Conservation (phyloP, 768 basidiomycete species). For the Candolleomyces efflorescens region DNA sequence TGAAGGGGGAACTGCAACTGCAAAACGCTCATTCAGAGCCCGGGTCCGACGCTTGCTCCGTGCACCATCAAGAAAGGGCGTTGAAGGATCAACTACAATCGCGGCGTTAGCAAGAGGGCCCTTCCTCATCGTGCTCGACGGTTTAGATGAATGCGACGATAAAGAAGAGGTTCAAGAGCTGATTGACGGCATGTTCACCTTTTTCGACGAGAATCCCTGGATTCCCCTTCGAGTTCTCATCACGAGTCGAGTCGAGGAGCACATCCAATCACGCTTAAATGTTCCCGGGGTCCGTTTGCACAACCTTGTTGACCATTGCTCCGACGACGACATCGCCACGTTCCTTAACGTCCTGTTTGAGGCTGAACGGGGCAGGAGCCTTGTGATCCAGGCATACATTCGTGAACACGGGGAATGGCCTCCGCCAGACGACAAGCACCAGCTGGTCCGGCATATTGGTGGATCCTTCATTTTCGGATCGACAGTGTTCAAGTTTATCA, state of each 20-base stretch:
- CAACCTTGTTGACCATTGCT: neutral
- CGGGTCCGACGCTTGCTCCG: too few relatives aligned
- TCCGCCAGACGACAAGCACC: neutral
- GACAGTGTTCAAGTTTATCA: neutral
- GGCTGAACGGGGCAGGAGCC: neutral
- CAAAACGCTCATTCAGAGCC: too few relatives aligned
- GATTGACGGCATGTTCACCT: neutral
- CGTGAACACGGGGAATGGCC: neutral
- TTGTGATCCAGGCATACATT: neutral
- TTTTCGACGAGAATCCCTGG: neutral
- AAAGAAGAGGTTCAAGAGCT: neutral
- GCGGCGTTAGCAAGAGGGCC: neutral
- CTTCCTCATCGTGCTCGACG: neutral
- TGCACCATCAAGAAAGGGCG: too few relatives aligned
- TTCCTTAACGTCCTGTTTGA: neutral
- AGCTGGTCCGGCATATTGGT: neutral
- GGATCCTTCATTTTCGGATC: neutral
- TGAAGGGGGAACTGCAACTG: neutral
- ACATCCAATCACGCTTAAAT: neutral
- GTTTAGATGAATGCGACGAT: neutral
- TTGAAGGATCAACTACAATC: neutral
- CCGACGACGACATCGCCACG: neutral
- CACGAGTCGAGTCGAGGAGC: neutral
- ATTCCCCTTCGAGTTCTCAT: neutral
- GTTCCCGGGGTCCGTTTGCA: neutral